These are phyloP conservation scores for Striga asiatica DNA, from an alignment of 257 asterid species.

Conservation along the genomic window DNA sequence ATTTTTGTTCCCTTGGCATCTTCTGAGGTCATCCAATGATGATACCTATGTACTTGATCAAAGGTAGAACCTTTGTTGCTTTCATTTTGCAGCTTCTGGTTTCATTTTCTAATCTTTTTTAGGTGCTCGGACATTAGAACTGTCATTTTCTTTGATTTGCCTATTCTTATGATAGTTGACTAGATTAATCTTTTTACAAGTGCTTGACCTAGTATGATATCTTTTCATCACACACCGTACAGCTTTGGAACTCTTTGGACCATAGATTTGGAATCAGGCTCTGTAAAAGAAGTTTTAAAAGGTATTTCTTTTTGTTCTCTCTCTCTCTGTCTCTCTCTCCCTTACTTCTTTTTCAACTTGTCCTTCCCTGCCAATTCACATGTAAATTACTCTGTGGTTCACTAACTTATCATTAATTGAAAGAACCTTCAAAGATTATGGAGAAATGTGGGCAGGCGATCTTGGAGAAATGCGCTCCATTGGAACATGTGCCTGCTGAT, in stretches of 20 bases:
- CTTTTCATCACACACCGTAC: slow-evolving; percentile 21
- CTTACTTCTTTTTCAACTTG: no score
- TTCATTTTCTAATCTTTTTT: background rate
- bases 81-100: background rate
- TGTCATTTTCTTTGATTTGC: no score
- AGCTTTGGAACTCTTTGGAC: slow-evolving; percentile 80
- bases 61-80: slow-evolving; percentile 35
- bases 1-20: slow-evolving; percentile 87
- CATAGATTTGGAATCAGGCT: slow-evolving; percentile 55
- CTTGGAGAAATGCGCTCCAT: slow-evolving; percentile 48
- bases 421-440: slow-evolving; percentile 70
- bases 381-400: slow-evolving; percentile 10
- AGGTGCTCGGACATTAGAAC: no score
- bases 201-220: no score
- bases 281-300: slow-evolving; percentile 53
- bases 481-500: slow-evolving; percentile 46
- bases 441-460: slow-evolving; percentile 70
- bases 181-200: no score
- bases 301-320: slow-evolving; percentile 27
- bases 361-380: background rate
- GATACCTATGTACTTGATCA: slow-evolving; percentile 52
- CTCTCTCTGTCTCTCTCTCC: background rate
- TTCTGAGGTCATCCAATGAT: slow-evolving; percentile 42
- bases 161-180: no score
- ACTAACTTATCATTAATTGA: slow-evolving; percentile 28